A percentile compares a stretch with the other conserved stretches of the same genome.
phyloP scores from a whole-genome alignment of 2,329 filamentous ascomycete species.

The Botrytis pseudocinerea region DNA sequence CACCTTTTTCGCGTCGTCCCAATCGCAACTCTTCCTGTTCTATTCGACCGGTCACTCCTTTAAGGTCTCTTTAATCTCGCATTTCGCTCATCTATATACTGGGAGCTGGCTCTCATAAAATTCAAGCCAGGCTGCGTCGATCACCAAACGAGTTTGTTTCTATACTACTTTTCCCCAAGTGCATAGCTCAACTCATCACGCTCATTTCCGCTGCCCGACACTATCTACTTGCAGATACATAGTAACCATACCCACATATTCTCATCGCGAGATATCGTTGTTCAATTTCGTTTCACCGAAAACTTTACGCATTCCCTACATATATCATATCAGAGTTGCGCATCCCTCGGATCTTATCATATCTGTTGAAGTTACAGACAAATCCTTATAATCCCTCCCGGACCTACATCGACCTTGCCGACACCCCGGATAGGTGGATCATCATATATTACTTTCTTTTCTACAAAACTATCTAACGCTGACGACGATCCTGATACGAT shows the following conservation, averaged over 20 bases:
- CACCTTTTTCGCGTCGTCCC: constrained; percentile 48
- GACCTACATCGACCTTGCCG: constrained; percentile 15
- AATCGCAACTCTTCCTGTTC: constrained; percentile 45
- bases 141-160: constrained; percentile 48
- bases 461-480: constrained; percentile 34
- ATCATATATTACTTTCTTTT: constrained; percentile 30
- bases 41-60: constrained; percentile 54
- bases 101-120: constrained; percentile 59
- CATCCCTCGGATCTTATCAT: constrained; percentile 38
- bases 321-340: constrained; percentile 43
- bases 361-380: constrained; percentile 38
- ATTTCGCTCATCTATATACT: constrained; percentile 50
- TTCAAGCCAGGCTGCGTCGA: constrained; percentile 43
- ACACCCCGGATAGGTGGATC: constrained; percentile 32
- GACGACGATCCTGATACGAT: constrained; percentile 39
- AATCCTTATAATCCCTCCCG: constrained; percentile 28
- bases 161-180: constrained; percentile 37
- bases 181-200: constrained; percentile 47
- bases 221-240: constrained; percentile 35
- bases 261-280: constrained; percentile 45
- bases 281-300: constrained; percentile 43
- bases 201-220: constrained; percentile 39
- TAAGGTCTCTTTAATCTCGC: constrained; percentile 46
- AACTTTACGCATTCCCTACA: constrained; percentile 45
- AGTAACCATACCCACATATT: constrained; percentile 42